These are phyloP conservation scores for Raffaelea ambrosiae DNA, from an alignment of 2,329 filamentous ascomycete genomes.

Conservation along the genomic window DNA sequence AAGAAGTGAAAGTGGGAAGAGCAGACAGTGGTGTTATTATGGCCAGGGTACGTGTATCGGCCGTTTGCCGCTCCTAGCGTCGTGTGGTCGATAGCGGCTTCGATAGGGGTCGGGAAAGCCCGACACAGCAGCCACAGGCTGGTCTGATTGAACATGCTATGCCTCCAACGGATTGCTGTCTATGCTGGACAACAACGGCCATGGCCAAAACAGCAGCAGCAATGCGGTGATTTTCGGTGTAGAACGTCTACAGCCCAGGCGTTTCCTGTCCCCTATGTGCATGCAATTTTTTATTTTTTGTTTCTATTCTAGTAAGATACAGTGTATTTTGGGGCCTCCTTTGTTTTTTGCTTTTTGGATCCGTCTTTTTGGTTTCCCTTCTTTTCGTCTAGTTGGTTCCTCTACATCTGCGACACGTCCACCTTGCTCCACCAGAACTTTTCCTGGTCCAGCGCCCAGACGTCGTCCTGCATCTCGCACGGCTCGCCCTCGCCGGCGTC, in stretches of 20 bases:
- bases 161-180: too few species aligned
- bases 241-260: neutral
- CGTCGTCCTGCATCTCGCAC: constrained; percentile 28
- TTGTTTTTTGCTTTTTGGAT: neutral
- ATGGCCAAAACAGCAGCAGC: constrained; percentile 8
- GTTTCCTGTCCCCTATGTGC: neutral
- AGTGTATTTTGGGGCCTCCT: neutral
- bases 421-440: constrained; percentile 39
- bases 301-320: neutral
- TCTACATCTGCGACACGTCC: neutral
- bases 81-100: constrained; percentile 5
- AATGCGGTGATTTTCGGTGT: neutral
- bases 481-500: constrained; percentile 20
- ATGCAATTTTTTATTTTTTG: too few species aligned
- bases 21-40: too few species aligned
- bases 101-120: constrained; percentile 7
- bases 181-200: constrained; percentile 11
- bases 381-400: neutral
- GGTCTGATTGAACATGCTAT: too few species aligned
- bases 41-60: too few species aligned
- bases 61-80: neutral
- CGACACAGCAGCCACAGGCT: constrained; percentile 9
- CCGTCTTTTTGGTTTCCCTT: neutral
- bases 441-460: constrained; percentile 32
- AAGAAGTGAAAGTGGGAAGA: too few species aligned